phyloP scores from a whole-genome alignment of 768 basidiomycete genomes.

The Hysterangium stoloniferum region DNA sequence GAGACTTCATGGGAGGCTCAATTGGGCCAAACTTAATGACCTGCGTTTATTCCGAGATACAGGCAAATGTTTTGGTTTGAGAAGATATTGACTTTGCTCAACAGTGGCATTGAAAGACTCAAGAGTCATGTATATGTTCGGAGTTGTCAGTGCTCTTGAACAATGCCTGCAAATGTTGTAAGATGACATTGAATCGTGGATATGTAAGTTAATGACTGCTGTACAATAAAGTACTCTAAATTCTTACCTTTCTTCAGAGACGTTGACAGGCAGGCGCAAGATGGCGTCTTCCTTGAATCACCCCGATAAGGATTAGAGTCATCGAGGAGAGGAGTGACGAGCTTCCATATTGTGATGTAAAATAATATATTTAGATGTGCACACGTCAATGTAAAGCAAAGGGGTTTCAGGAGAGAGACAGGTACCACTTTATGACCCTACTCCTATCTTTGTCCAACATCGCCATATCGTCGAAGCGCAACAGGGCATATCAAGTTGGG shows the following conservation, averaged over 20 bases:
- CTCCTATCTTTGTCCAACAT: conserved; percentile 47
- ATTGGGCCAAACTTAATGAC: too few species aligned
- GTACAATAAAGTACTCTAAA: too few species aligned
- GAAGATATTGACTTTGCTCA: too few species aligned
- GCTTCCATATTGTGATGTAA: conserved; percentile 80
- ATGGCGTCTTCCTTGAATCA: conserved; percentile 78
- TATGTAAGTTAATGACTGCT: too few species aligned
- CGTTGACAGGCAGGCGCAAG: conserved; percentile 90
- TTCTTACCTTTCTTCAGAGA: conserved; percentile 83
- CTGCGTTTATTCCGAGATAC: too few species aligned
- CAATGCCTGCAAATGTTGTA: too few species aligned
- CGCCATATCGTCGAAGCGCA: conserved; percentile 57
- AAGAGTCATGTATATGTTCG: too few species aligned
- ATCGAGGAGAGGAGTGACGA: conserved; percentile 26
- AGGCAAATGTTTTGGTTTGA: too few species aligned
- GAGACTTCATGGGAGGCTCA: too few species aligned
- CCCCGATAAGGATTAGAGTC: conserved; percentile 32
- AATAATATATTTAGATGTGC: conserved; percentile 53
- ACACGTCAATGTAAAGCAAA: conserved; percentile 1
- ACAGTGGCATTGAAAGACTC: too few species aligned
- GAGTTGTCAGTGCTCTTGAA: too few species aligned
- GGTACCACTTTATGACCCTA: conserved; percentile 78
- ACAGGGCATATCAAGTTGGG: conserved; percentile 89
- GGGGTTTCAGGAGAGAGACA: background rate
- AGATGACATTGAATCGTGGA: too few species aligned